Base-by-base conservation (phyloP, 306 rosid species). In the Mimosa bimucronata region DNA sequence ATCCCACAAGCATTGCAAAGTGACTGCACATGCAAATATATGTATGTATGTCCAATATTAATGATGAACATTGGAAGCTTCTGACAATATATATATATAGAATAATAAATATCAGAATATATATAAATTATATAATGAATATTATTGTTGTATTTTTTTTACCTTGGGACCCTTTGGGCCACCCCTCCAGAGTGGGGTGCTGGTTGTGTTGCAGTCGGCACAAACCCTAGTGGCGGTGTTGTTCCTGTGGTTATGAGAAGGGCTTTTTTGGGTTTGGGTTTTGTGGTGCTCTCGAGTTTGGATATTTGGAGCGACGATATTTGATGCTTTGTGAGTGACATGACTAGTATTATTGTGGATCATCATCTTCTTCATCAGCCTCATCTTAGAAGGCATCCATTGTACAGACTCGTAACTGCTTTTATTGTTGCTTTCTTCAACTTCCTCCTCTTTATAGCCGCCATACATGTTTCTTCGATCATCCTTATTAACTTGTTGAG, bases 91-190 rank as follows among this genome's bases (percentile, higher is more conserved):
- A 25, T 58, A 31, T n/a, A n/a, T 28, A 28, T 26, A 37, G 37
- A 9, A 26, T 60, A 12, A 1, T 25, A 12, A 9, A 25, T 23
- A 28, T 14, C 38, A 61, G 67, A 61, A 38, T 3, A 10, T 34
- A 34, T 6, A 34, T 34, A 34, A n/a, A n/a, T n/a, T n/a, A n/a
- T n/a, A 14, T 48, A 48, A 16, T 0, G 50, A 4, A 15, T 46
- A 46, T 46, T 46, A 6, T 19, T 34, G 37, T 34, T 34, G 38
- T 34, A 34, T 34, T 34, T 34, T 71, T 61, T 60, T 60, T 10
- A 94, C 98, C 98, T 92, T 94, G 66, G 98, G 98, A 73, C 97
- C 98, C 75, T 79, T 87, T 81, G 98, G 98, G 83, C 98, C 98
- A 85, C 97, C 89, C 69, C 97, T 88, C 98, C 97, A 94, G 66